These are phyloP conservation scores for Leccinum pachyderme DNA, from an alignment of 1,284 basidiomycete genomes.

Conservation along the genomic window DNA sequence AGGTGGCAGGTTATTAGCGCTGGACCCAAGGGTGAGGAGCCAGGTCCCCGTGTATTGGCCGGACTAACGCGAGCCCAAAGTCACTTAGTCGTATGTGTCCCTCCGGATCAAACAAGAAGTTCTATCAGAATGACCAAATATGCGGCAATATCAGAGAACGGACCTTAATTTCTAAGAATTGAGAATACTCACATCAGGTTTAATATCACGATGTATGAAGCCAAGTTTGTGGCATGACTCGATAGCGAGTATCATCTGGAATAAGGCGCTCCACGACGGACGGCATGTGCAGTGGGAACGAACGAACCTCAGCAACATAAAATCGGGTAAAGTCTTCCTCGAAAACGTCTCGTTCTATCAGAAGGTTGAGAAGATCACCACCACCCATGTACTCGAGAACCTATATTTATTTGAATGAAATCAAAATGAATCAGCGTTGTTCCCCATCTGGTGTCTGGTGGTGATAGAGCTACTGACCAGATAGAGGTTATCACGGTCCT, in stretches of 20 bases:
- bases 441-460: constrained; percentile 23
- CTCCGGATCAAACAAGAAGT: constrained; percentile 90
- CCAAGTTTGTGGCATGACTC: constrained; percentile 92
- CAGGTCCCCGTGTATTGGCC: constrained; percentile 22
- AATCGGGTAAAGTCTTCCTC: constrained; percentile 92
- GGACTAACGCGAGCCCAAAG: constrained; percentile 88
- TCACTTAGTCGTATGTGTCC: constrained; percentile 96
- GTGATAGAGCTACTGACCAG: constrained; percentile 62
- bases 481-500: constrained; percentile 91
- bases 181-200: constrained; percentile 72
- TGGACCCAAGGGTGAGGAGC: constrained; percentile 11
- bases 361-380: constrained; percentile 91
- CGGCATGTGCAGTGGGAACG: constrained; percentile 22
- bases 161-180: constrained; percentile 33
- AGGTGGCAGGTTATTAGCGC: constrained; percentile 21
- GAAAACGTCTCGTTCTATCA: constrained; percentile 93
- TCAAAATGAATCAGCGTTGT: constrained; percentile 47
- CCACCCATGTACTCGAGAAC: constrained; percentile 94
- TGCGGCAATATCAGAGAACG: constrained; percentile 26
- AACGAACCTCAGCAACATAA: constrained; percentile 85
- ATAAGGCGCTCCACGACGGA: constrained; percentile 24
- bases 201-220: constrained; percentile 97
- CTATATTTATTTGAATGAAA: constrained; percentile 58
- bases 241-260: constrained; percentile 92
- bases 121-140: constrained; percentile 51